Evolutionary conservation across 2,329 filamentous ascomycete genomes (phyloP).

Genomic region (Fusarium graminum): DNA sequence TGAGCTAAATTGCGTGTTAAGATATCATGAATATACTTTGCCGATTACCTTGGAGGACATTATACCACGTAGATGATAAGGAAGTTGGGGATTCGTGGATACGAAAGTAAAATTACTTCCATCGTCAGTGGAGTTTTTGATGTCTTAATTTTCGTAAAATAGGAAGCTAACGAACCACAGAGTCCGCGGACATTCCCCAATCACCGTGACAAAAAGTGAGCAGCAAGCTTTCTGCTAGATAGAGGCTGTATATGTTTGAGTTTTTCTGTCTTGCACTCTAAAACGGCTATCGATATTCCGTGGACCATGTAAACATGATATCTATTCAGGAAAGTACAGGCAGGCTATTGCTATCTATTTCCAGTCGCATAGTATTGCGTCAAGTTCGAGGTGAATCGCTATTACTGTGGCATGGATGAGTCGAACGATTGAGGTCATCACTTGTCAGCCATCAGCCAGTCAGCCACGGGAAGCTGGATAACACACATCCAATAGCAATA

Average conservation of each 20-base stretch:
- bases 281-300: neutral
- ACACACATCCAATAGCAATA: conserved; percentile 21
- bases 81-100: conserved; percentile 21
- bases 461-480: conserved; percentile 33
- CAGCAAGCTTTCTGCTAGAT: neutral
- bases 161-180: conserved; percentile 10
- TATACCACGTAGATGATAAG: conserved; percentile 9
- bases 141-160: conserved; percentile 21
- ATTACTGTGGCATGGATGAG: conserved; percentile 25
- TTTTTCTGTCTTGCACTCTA: neutral
- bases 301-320: conserved; percentile 2
- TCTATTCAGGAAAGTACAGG: conserved; percentile 7
- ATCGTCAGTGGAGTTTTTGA: conserved; percentile 4
- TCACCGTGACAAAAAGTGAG: neutral
- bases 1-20: conserved; percentile 1
- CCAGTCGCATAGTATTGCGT: conserved; percentile 18
- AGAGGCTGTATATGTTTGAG: neutral
- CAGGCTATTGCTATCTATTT: conserved; percentile 8
- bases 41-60: conserved; percentile 16
- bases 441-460: conserved; percentile 36
- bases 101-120: conserved; percentile 29
- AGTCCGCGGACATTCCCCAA: conserved; percentile 37
- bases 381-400: conserved; percentile 30
- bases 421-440: conserved; percentile 21
- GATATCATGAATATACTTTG: conserved; percentile 20